phyloP scores from a whole-genome alignment of 345 rosid species.

The Alliaria petiolata region DNA sequence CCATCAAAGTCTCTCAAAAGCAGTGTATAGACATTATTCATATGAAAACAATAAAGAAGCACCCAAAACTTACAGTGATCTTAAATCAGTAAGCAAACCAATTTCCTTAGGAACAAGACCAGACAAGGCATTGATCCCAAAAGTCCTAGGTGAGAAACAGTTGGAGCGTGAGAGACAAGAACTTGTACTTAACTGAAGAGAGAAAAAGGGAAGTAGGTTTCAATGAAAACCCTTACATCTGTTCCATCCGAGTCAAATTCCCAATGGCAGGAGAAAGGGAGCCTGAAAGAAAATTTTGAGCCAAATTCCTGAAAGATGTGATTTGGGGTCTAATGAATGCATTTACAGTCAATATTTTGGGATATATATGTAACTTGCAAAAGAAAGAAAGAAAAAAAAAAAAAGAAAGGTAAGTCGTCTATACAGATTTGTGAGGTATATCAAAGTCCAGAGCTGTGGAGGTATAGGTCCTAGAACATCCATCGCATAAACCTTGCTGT shows the following conservation, averaged over 20 bases:
- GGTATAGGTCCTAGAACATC: conserved; percentile 28
- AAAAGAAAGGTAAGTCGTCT: neutral
- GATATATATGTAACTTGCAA: neutral
- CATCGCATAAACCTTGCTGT: conserved; percentile 31
- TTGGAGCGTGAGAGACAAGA: neutral
- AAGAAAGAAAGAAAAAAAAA: no score
- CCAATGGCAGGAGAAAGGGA: conserved; percentile 25
- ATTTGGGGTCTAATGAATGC: neutral
- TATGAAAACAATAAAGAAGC: neutral
- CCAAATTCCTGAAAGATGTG: conserved; percentile 27
- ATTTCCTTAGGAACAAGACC: conserved; percentile 67
- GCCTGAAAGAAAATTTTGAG: conserved; percentile 27
- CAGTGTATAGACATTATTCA: neutral
- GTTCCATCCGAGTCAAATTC: conserved; percentile 38
- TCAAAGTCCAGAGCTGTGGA: conserved; percentile 31
- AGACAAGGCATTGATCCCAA: conserved; percentile 53
- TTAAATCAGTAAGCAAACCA: conserved; percentile 51
- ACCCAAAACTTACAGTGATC: conserved; percentile 41
- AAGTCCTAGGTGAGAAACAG: conserved; percentile 25
- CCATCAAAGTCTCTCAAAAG: neutral
- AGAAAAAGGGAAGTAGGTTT: neutral
- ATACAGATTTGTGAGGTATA: conserved; percentile 30
- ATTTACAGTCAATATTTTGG: neutral
- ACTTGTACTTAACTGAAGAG: no score
- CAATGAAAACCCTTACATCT: conserved; percentile 43